Percentiles rank a stretch among this genome's conserved stretches.
Evolutionary conservation across 129 eudicot species (phyloP).

Genomic region (Heracleum sosnowskyi): DNA sequence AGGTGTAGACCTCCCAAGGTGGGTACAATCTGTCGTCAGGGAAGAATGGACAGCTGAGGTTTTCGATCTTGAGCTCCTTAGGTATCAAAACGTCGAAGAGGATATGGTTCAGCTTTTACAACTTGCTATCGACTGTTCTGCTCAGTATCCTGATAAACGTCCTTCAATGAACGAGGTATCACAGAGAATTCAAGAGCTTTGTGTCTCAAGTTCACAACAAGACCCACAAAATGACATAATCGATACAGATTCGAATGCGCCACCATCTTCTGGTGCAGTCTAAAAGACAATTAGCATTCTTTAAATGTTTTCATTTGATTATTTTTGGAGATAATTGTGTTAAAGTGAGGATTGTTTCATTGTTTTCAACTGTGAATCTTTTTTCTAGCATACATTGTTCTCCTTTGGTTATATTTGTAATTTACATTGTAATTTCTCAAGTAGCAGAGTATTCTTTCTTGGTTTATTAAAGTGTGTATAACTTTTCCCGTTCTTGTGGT

Average conservation of each 20-base stretch:
- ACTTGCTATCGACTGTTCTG: conserved; percentile 71
- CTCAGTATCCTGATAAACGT: conserved; percentile 71
- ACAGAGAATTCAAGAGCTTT: conserved; percentile 49
- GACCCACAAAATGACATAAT: conserved; percentile 26
- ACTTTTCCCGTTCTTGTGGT: conserved; percentile 5
- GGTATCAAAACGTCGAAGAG: conserved; percentile 84
- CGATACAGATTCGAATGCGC: conserved; percentile 15
- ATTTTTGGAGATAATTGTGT: conserved; percentile 22
- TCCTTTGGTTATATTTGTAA: not conserved
- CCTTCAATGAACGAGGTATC: conserved; percentile 70
- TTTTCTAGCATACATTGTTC: not conserved
- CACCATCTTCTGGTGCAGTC: conserved; percentile 8
- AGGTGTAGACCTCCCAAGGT: conserved; percentile 91
- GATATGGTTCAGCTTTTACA: conserved; percentile 89
- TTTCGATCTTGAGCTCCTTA: conserved; percentile 69
- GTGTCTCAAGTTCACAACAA: conserved; percentile 33
- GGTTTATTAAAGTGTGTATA: conserved; percentile 20
- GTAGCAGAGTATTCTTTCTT: conserved; percentile 24
- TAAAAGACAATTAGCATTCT: conserved; percentile 12
- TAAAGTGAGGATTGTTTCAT: conserved; percentile 19
- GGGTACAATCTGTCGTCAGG: conserved; percentile 91
- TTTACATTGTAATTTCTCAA: conserved; percentile 15
- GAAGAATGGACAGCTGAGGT: conserved; percentile 93
- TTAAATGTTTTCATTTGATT: not conserved
- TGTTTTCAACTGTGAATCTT: conserved; percentile 24